A percentile compares a stretch with the other conserved stretches of the same genome.
Conservation (phyloP, 73 alveolate species). For the Blepharisma stoltei region DNA sequence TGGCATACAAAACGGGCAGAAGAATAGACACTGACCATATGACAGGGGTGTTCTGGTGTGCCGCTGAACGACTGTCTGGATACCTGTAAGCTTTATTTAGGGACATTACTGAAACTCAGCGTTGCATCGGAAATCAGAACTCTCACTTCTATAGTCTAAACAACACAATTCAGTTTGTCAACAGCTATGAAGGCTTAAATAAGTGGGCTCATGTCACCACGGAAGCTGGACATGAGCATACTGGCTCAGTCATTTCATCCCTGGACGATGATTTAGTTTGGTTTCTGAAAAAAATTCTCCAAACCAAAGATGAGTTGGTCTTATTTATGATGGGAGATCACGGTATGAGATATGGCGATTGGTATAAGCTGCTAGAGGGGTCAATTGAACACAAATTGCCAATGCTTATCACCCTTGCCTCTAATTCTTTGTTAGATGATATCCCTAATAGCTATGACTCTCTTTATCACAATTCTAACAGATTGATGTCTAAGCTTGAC, state of each 20-base stretch:
- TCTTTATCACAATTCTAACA: slow-evolving; percentile 12
- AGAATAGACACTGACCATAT: slow-evolving; percentile 3
- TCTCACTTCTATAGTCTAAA: background rate
- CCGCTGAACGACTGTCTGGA: background rate
- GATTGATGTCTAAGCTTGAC: slow-evolving; percentile 24
- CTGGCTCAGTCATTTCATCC: background rate
- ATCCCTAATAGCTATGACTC: slow-evolving; percentile 26
- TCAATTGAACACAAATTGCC: slow-evolving; percentile 21
- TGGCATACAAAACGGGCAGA: background rate
- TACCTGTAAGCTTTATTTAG: background rate
- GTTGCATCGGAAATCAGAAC: slow-evolving; percentile 7
- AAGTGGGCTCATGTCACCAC: slow-evolving; percentile 1
- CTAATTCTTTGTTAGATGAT: background rate
- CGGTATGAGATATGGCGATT: slow-evolving; percentile 24
- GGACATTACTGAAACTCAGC: slow-evolving; percentile 8
- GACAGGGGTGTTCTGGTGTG: slow-evolving; percentile 8
- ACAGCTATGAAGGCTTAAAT: background rate
- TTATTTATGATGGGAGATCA: slow-evolving; percentile 4
- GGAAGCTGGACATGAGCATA: slow-evolving; percentile 20
- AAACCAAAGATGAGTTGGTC: background rate
- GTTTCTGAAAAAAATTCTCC: background rate
- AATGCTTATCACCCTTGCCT: background rate
- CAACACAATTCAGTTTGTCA: background rate
- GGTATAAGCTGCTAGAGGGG: background rate
- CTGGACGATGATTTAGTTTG: background rate